Conservation (phyloP, 2,329 filamentous ascomycete species). For the Aurifilum marmelostoma region DNA sequence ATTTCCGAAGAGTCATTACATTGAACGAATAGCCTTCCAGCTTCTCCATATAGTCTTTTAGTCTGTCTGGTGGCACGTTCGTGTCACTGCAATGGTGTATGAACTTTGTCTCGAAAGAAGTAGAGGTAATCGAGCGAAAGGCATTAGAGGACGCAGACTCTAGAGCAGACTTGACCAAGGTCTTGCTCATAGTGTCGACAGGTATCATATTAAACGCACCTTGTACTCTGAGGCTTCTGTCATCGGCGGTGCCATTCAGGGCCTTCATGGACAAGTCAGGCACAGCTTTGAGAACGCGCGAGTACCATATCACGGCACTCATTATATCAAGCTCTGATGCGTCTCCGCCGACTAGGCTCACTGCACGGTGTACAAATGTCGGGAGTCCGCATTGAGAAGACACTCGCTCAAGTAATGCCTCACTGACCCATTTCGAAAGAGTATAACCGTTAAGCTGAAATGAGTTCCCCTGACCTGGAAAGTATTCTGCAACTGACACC, state of each 20-base stretch:
- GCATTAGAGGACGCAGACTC: neutral
- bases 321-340: slow-evolving; percentile 12
- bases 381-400: neutral
- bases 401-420: slow-evolving; percentile 36
- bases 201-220: slow-evolving; percentile 9
- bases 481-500: neutral
- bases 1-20: too few relatives aligned
- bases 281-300: neutral
- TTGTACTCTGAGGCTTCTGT: neutral
- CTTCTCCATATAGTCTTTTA: slow-evolving; percentile 9
- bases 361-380: slow-evolving; percentile 4
- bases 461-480: neutral
- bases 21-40: too few relatives aligned
- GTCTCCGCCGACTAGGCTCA: slow-evolving; percentile 7
- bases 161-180: neutral
- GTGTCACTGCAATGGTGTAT: slow-evolving; percentile 8
- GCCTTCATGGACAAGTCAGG: neutral
- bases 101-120: neutral
- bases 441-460: slow-evolving; percentile 35
- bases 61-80: neutral
- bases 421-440: slow-evolving; percentile 40
- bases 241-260: too few relatives aligned
- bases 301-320: slow-evolving; percentile 9
- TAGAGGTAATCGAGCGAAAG: neutral
- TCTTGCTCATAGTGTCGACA: neutral